phyloP scores from a whole-genome alignment of 768 basidiomycete species.

The Collybia sordida region DNA sequence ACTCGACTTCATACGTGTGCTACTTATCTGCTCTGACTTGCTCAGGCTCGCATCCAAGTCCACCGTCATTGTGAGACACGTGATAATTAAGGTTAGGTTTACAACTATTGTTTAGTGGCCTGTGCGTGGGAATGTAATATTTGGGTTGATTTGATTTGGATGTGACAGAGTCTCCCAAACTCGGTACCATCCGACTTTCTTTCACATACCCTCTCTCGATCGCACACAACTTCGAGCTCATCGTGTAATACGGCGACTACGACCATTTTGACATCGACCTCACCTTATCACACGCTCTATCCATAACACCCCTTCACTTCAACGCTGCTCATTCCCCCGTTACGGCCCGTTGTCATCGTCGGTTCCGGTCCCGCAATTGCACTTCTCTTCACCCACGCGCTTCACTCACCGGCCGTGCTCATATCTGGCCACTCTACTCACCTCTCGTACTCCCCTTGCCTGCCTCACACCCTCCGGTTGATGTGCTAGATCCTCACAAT shows the following conservation, averaged over 20 bases:
- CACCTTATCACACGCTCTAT: slow-evolving; percentile 14
- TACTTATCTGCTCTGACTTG: neutral
- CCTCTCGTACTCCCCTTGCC: slow-evolving; percentile 11
- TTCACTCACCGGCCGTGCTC: slow-evolving; percentile 15
- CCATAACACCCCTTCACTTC: slow-evolving; percentile 10
- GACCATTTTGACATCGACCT: slow-evolving; percentile 18
- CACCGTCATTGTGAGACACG: slow-evolving; percentile 23
- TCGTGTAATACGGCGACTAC: slow-evolving; percentile 25
- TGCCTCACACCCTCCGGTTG: slow-evolving; percentile 22
- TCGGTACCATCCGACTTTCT: slow-evolving; percentile 48
- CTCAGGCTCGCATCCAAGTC: neutral
- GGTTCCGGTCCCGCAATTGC: slow-evolving; percentile 11
- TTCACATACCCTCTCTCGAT: slow-evolving; percentile 52
- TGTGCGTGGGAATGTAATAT: slow-evolving; percentile 45
- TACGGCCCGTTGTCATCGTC: slow-evolving; percentile 14
- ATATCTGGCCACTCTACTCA: slow-evolving; percentile 8
- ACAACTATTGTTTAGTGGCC: slow-evolving; percentile 37
- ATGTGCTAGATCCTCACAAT: slow-evolving; percentile 26
- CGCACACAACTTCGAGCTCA: slow-evolving; percentile 35
- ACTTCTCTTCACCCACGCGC: slow-evolving; percentile 21
- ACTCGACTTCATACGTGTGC: neutral
- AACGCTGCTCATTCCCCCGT: slow-evolving; percentile 6
- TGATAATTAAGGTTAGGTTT: slow-evolving; percentile 34
- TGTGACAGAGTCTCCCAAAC: slow-evolving; percentile 39
- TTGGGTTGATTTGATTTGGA: slow-evolving; percentile 43